Percentiles rank a stretch among this genome's conserved stretches.
Conservation (phyloP, 345 rosid species). For the Camelina sativa region DNA sequence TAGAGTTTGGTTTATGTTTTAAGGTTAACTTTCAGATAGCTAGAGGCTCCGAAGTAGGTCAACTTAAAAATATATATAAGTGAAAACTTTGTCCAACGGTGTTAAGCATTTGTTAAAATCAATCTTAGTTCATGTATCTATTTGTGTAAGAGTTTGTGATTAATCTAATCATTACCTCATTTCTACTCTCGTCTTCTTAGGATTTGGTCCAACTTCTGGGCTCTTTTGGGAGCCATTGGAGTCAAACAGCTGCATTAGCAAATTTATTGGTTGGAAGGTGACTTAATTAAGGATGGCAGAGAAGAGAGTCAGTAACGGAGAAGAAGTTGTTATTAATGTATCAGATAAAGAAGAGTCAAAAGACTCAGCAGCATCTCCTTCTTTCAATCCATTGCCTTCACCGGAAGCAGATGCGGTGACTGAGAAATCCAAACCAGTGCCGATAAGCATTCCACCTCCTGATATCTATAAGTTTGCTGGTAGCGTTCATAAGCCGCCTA, state of each 20-base stretch:
- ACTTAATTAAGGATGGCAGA: slow-evolving; percentile 26
- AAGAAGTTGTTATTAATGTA: slow-evolving; percentile 39
- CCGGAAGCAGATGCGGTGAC: not conserved
- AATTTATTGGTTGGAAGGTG: slow-evolving; percentile 9
- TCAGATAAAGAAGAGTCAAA: slow-evolving; percentile 36
- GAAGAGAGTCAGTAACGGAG: slow-evolving; percentile 30
- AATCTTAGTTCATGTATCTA: not conserved
- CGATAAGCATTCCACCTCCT: slow-evolving; percentile 34
- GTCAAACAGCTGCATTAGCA: not conserved
- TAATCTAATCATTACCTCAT: slow-evolving; percentile 12
- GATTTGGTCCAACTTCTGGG: slow-evolving; percentile 28
- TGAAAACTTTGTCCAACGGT: not conserved
- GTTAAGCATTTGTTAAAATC: not conserved
- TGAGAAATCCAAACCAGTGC: not conserved
- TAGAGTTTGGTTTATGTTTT: slow-evolving; percentile 1
- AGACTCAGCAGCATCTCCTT: slow-evolving; percentile 7
- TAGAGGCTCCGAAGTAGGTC: not conserved
- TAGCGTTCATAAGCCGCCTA: slow-evolving; percentile 69
- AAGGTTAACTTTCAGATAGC: not conserved
- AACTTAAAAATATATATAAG: not conserved
- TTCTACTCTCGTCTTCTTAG: slow-evolving; percentile 21
- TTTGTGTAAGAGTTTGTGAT: slow-evolving; percentile 20
- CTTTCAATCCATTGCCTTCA: slow-evolving; percentile 20
- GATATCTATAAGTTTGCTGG: slow-evolving; percentile 41
- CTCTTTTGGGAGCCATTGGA: slow-evolving; percentile 23